Conservation (phyloP, 148 eudicot genomes). For the Fagopyrum tataricum region DNA sequence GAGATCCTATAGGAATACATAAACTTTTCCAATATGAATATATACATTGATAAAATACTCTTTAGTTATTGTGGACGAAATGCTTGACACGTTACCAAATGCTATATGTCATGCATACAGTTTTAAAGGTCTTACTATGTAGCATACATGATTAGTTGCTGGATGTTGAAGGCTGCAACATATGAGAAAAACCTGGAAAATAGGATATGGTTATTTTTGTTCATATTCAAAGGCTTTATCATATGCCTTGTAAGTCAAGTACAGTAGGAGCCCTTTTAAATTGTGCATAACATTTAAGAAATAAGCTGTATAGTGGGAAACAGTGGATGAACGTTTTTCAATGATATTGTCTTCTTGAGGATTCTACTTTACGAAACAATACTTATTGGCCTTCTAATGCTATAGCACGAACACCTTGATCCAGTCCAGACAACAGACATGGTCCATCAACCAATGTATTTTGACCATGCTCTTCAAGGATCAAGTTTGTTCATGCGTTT, state of each 20-base stretch:
- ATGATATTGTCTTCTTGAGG: background rate
- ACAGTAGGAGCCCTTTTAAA: background rate
- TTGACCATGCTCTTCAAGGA: background rate
- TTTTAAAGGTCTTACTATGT: background rate
- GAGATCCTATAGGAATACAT: background rate
- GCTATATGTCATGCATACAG: background rate
- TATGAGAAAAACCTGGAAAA: background rate
- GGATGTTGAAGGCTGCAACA: background rate
- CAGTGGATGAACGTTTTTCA: background rate
- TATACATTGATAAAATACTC: background rate
- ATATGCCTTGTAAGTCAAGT: background rate
- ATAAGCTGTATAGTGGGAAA: background rate
- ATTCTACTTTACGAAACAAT: background rate
- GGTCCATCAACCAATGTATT: background rate
- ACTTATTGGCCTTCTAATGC: background rate
- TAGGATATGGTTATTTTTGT: background rate
- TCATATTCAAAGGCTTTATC: background rate
- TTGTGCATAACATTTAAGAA: background rate
- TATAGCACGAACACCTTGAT: background rate
- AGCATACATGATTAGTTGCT: background rate
- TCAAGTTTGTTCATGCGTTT: no score
- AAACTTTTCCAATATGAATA: background rate
- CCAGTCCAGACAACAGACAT: background rate
- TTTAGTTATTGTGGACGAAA: background rate
- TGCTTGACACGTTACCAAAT: background rate